phyloP scores from a whole-genome alignment of 2,329 filamentous ascomycete species.

The Diaporthe capsici region DNA sequence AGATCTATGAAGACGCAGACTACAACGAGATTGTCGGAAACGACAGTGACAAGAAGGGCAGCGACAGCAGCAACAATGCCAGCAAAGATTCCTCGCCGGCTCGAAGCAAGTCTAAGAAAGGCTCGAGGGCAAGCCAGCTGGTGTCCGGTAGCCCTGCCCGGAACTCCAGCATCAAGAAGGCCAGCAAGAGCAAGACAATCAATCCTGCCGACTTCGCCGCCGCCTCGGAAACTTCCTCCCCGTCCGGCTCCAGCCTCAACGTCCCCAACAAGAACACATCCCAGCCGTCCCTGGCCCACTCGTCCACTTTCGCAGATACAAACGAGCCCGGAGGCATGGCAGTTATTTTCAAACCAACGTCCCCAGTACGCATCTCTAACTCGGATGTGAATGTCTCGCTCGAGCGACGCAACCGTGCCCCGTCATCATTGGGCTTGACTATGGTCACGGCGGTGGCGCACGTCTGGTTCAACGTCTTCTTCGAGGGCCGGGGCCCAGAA shows the following conservation, averaged over 20 bases:
- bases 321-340: constrained; percentile 75
- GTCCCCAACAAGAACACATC: constrained; percentile 34
- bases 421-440: constrained; percentile 82
- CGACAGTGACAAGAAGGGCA: constrained; percentile 20
- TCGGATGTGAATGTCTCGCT: constrained; percentile 93
- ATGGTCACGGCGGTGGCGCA: constrained; percentile 95
- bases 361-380: constrained; percentile 78
- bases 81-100: constrained; percentile 47
- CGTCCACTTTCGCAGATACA: constrained; percentile 50
- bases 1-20: constrained; percentile 53
- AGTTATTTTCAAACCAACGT: constrained; percentile 82
- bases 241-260: constrained; percentile 41
- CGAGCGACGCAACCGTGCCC: constrained; percentile 85
- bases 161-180: constrained; percentile 38
- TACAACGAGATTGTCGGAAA: constrained; percentile 37
- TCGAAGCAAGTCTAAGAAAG: constrained; percentile 43
- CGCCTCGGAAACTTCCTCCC: constrained; percentile 30
- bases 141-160: constrained; percentile 10
- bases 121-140: constrained; percentile 43
- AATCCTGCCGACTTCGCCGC: constrained; percentile 43
- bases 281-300: constrained; percentile 20
- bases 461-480: constrained; percentile 97
- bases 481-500: constrained; percentile 85
- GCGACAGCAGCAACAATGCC: constrained; percentile 39
- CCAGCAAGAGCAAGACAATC: constrained; percentile 50